Base-by-base conservation (phyloP, 116 monocot species). In the Cymodocea nodosa region DNA sequence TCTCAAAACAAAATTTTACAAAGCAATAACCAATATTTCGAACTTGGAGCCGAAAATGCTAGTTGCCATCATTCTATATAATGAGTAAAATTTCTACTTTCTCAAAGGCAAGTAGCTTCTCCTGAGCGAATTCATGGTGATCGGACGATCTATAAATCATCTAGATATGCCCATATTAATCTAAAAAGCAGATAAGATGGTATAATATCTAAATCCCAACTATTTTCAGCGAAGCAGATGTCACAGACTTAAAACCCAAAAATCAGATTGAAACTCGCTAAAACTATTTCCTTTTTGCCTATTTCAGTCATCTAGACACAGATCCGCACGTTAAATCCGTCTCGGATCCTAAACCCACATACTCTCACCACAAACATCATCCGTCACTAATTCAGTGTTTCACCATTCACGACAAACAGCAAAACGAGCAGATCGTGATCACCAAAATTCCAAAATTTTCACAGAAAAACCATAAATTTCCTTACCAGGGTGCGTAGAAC, bases 401-500 rank as follows among this genome's bases (percentile, higher is more conserved):
- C 57, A 58, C 0, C 13, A 62, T n/a, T 16, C 18, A 9, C 15
- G 1, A 62, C 35, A 39, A 35, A 36, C 51, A 49, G 3, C 15
- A 62, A 16, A 35, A 35, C 20, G 6, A 62, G n/a, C 62, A 18
- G 51, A 65, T 65, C 16, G 23, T 22, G 51, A 0, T 23, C 23
- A 9, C 23, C 11, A 51, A 65, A 65, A 15, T 18, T 54, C 54
- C 1, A 4, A 54, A 15, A 54, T 18, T 54, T 54, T 16, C 17
- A 17, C 16, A 17, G 54, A n/a, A 1, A 54, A 54, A 4, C 1
- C 1, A 44, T 44, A 12, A 8, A 44, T 6, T 10, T 30, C 30
- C 44, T 44, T 0, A 93, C 93, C 93, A 93, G 0, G 93, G 93
- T 49, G 93, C 93, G 70, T 81, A 93, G 86, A 93, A 93, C 81